Evolutionary conservation across 805 yeast species (phyloP).

Genomic region (Wickerhamiella allomyrinae): DNA sequence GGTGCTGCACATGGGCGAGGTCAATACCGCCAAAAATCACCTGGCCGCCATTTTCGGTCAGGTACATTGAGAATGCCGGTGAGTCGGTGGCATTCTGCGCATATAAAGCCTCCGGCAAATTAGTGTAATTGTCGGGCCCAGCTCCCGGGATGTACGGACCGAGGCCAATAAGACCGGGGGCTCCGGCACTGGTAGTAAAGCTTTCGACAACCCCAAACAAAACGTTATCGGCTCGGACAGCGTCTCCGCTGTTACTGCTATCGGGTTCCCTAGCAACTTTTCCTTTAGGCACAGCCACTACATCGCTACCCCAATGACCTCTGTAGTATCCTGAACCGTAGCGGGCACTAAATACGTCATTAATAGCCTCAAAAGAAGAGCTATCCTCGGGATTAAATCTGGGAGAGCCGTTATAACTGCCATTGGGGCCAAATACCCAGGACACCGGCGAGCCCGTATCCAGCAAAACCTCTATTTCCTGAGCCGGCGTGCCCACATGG

Average conservation of each 20-base stretch:
- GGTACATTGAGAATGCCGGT: conserved; percentile 16
- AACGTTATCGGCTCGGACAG: conserved; percentile 11
- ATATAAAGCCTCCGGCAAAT: conserved; percentile 17
- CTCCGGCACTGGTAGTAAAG: conserved; percentile 15
- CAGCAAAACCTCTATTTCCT: conserved; percentile 29
- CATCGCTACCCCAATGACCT: conserved; percentile 23
- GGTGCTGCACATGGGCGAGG: conserved; percentile 15
- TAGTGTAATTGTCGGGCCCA: conserved; percentile 15
- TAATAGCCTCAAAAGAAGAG: conserved; percentile 23
- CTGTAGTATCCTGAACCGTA: conserved; percentile 26
- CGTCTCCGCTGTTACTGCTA: neutral
- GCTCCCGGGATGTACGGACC: conserved; percentile 18
- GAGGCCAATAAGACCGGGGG: conserved; percentile 19
- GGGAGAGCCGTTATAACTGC: conserved; percentile 19
- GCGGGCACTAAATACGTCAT: conserved; percentile 27
- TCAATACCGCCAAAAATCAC: conserved; percentile 24
- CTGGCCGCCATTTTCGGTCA: conserved; percentile 18
- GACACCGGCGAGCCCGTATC: conserved; percentile 40
- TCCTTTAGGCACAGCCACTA: conserved; percentile 13
- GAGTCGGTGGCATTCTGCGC: conserved; percentile 14
- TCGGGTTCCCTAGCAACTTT: conserved; percentile 2
- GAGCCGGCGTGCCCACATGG: conserved; percentile 31
- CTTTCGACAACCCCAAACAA: conserved; percentile 22
- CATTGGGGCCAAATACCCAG: conserved; percentile 31
- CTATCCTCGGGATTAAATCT: conserved; percentile 19